Evolutionary conservation across 2,329 filamentous ascomycete species (phyloP).

Genomic region (Alternaria atra): DNA sequence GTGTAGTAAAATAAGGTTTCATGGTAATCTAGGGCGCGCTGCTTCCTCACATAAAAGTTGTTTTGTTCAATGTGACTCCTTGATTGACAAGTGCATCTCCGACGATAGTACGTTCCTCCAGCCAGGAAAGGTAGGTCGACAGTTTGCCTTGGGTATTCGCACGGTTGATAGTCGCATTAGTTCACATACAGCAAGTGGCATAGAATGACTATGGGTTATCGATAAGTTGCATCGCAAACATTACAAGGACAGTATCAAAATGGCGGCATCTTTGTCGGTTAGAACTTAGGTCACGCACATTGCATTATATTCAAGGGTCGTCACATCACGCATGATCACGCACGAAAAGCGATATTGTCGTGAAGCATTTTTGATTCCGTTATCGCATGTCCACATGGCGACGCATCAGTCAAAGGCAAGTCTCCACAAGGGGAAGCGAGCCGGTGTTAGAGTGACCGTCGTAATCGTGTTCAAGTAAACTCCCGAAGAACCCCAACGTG

Average conservation of each 20-base stretch:
- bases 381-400: constrained; percentile 49
- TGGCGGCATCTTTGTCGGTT: not conserved
- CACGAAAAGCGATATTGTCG: constrained; percentile 37
- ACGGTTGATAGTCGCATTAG: too few relatives aligned
- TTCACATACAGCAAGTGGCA: too few relatives aligned
- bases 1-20: not conserved
- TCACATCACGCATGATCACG: constrained; percentile 8
- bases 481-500: constrained; percentile 45
- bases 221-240: too few relatives aligned
- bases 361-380: constrained; percentile 50
- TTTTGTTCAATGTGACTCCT: too few relatives aligned
- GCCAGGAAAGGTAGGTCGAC: too few relatives aligned
- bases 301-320: constrained; percentile 1
- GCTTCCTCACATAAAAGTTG: too few relatives aligned
- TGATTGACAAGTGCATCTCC: too few relatives aligned
- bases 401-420: constrained; percentile 49
- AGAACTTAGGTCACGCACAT: not conserved
- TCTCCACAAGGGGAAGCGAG: constrained; percentile 32
- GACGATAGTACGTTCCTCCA: too few relatives aligned
- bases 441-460: constrained; percentile 52
- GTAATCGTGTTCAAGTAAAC: constrained; percentile 45
- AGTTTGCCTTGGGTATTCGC: too few relatives aligned
- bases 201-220: too few relatives aligned
- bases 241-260: not conserved
- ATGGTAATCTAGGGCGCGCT: not conserved